Base-by-base conservation (phyloP, 192 early-diverging fungal genomes). In the Coemansia sp. region DNA sequence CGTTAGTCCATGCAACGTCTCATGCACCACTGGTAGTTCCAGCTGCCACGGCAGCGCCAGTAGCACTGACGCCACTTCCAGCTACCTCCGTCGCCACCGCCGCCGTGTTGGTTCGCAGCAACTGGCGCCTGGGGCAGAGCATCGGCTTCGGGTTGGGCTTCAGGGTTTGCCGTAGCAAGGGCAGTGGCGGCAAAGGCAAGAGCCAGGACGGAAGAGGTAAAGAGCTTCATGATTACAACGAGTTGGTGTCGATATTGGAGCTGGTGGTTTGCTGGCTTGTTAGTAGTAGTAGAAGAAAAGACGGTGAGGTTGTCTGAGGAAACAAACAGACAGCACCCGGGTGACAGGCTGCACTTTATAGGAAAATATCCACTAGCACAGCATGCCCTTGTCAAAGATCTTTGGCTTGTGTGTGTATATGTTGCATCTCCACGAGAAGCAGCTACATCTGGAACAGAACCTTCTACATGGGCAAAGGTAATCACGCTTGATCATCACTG, bases 11-110 rank as follows among this genome's bases (percentile, higher is more conserved):
- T 23, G 59, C 67, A 68, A 21, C 41, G 58, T 1, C 45, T 59
- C 67, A 68, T 68, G 59, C 67, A 68, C 17, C 12, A 15, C 21
- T 25, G 44, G 42, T 50, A 68, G 67, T 68, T 50, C 67, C 67
- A 62, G 44, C 14, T 17, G 17, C 39, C 11, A 11, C 29, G 19
- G 44, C 67, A 62, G 9, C 36, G 58, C 39, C 44, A 23, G 38
- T 61, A 3, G 67, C 42, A 37, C 31, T 21, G 8, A 21, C 31
- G 63, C 62, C 42, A 46, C 17, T 2, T 44, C 62, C 62, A 45
- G 62, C 7, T 11, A 4, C 55, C 55, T 4, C 31, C 31, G 2
- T 14, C 17, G 15, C 31, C 55, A 12, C 51, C 50, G n/a, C 45
- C 51, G 11, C 25, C 51, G 8, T 27, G 11, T n/a, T 58, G 55